phyloP scores from a whole-genome alignment of 768 basidiomycete genomes.

The Lactarius akahatsu region DNA sequence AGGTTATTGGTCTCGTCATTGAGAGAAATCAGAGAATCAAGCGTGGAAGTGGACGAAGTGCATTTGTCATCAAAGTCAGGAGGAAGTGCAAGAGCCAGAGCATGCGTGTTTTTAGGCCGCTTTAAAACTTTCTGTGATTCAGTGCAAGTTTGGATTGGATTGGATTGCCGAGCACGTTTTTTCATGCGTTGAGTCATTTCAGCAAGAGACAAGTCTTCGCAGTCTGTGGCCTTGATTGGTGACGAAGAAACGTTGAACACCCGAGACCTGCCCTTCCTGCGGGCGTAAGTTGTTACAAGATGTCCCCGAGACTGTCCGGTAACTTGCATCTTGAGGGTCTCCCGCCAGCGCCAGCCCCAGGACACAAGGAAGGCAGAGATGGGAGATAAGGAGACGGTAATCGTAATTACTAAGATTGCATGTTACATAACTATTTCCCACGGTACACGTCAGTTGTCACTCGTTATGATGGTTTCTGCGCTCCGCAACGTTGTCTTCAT shows the following conservation, averaged over 20 bases:
- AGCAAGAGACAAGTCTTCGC: slow-evolving; percentile 38
- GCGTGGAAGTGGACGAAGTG: slow-evolving; percentile 5
- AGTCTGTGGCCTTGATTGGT: slow-evolving; percentile 32
- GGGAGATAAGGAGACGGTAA: not conserved
- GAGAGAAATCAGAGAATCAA: slow-evolving; percentile 23
- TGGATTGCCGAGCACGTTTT: slow-evolving; percentile 46
- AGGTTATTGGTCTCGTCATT: slow-evolving; percentile 31
- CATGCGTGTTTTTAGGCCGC: slow-evolving; percentile 35
- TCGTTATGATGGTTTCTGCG: not conserved
- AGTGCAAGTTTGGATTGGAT: slow-evolving; percentile 23
- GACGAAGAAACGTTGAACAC: slow-evolving; percentile 30
- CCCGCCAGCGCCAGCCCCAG: not conserved
- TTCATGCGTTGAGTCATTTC: slow-evolving; percentile 49
- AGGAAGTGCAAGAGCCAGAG: slow-evolving; percentile 20
- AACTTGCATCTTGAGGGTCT: slow-evolving; percentile 5
- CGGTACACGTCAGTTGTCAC: slow-evolving; percentile 32
- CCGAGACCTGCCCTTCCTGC: slow-evolving; percentile 14
- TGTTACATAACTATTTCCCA: slow-evolving; percentile 25
- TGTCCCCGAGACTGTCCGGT: slow-evolving; percentile 1
- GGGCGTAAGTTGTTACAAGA: slow-evolving; percentile 23
- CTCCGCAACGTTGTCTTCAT: slow-evolving; percentile 6
- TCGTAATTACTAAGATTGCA: not conserved
- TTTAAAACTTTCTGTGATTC: slow-evolving; percentile 36
- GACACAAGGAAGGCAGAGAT: not conserved
- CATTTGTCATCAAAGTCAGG: not conserved